Conservation (phyloP, 768 basidiomycete genomes). For the Phaffia australis region DNA sequence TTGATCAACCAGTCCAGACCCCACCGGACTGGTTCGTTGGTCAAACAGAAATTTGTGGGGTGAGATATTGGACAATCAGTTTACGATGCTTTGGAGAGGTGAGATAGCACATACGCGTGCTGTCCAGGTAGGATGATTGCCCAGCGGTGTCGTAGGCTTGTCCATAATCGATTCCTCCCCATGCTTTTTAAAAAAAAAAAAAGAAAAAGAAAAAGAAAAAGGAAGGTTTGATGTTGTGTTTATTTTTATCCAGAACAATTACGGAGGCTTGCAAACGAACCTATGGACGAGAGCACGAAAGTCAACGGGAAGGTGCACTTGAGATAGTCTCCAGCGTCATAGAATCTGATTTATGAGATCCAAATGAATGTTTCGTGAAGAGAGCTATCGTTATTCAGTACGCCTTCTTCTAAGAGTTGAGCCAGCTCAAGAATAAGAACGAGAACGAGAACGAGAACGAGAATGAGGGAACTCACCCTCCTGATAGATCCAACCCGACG, state of each 20-base stretch:
- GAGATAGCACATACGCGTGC: conserved; percentile 43
- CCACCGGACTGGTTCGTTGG: conserved; percentile 51
- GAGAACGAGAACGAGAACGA: not conserved
- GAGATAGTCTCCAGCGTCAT: conserved; percentile 69
- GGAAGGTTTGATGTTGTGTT: too few relatives aligned
- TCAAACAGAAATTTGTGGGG: too few relatives aligned
- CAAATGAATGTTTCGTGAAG: not conserved
- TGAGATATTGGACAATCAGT: too few relatives aligned
- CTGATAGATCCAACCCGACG: conserved; percentile 60
- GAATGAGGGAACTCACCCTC: conserved; percentile 47
- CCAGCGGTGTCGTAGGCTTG: conserved; percentile 73
- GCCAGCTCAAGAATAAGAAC: not conserved
- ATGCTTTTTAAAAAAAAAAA: conserved; percentile 45
- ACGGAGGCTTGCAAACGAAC: too few relatives aligned
- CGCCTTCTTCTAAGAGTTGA: not conserved
- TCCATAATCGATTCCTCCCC: conserved; percentile 79
- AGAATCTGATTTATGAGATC: not conserved
- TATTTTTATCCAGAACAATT: too few relatives aligned
- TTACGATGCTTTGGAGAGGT: not conserved
- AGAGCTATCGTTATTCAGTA: not conserved
- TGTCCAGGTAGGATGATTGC: conserved; percentile 83
- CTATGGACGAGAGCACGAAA: conserved; percentile 67
- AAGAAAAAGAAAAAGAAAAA: too few relatives aligned
- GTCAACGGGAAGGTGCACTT: conserved; percentile 80
- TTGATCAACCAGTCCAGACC: conserved; percentile 86